A percentile compares a stretch with the other conserved stretches of the same genome.
These are phyloP conservation scores for Sequoia sempervirens DNA, from an alignment of 75 land plant species.

Conservation along the genomic window DNA sequence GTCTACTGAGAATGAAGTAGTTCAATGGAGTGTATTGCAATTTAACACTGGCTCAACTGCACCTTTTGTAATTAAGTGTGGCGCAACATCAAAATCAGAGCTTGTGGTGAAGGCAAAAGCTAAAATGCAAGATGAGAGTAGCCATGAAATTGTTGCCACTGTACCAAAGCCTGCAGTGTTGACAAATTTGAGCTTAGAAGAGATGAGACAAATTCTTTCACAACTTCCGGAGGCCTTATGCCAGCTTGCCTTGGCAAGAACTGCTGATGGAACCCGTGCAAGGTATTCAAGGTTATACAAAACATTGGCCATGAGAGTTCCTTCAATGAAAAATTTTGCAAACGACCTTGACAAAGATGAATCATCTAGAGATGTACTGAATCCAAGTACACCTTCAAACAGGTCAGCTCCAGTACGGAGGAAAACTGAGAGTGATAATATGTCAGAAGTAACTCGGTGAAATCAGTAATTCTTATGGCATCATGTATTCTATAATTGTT, in stretches of 20 bases:
- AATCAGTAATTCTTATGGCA: neutral
- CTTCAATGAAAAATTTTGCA: conserved; percentile 60
- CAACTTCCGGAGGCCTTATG: conserved; percentile 83
- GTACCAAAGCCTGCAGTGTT: conserved; percentile 73
- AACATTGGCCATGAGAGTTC: conserved; percentile 85
- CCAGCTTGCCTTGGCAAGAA: conserved; percentile 83
- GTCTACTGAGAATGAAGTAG: conserved; percentile 51
- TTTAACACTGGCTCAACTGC: conserved; percentile 90
- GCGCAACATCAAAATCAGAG: conserved; percentile 79
- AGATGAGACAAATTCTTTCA: conserved; percentile 63
- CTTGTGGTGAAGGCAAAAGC: conserved; percentile 93
- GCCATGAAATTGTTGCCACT: conserved; percentile 69
- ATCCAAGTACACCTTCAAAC: conserved; percentile 13
- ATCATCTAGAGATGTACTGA: conserved; percentile 43
- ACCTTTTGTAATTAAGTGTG: conserved; percentile 96
- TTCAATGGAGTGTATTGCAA: conserved; percentile 96
- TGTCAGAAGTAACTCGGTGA: conserved; percentile 8
- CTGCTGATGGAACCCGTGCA: conserved; percentile 94
- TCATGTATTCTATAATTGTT: conserved; percentile 4
- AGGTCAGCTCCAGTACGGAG: conserved; percentile 2
- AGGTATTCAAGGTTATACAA: conserved; percentile 83
- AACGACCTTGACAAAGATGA: conserved; percentile 71
- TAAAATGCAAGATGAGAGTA: conserved; percentile 62
- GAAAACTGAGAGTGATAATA: conserved; percentile 9
- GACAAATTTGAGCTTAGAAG: conserved; percentile 73